Conservation (phyloP, 2,329 filamentous ascomycete species). For the Aspergillus carbonarius region DNA sequence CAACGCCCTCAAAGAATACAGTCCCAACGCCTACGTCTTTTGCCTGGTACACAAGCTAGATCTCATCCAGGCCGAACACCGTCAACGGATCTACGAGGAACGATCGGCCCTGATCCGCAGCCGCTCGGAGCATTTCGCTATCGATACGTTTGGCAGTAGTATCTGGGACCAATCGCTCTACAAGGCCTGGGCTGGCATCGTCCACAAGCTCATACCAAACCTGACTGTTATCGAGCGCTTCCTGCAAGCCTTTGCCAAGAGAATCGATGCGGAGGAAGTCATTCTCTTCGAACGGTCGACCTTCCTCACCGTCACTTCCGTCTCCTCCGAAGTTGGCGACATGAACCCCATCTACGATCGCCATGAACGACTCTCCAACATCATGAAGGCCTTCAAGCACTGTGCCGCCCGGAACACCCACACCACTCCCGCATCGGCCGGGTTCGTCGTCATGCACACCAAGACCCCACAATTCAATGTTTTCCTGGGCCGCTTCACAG, state of each 20-base stretch:
- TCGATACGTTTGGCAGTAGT: slow-evolving; percentile 89
- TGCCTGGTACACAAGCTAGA: slow-evolving; percentile 99
- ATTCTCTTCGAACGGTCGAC: slow-evolving; percentile 94
- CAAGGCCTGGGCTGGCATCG: slow-evolving; percentile 97
- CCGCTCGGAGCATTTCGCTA: slow-evolving; percentile 69
- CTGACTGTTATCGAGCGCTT: slow-evolving; percentile 83
- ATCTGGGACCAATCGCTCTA: slow-evolving; percentile 99
- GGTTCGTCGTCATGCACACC: slow-evolving; percentile 49
- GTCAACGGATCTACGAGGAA: slow-evolving; percentile 80
- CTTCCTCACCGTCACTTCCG: slow-evolving; percentile 92
- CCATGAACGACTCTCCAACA: slow-evolving; percentile 92
- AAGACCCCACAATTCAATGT: slow-evolving; percentile 73
- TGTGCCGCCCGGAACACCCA: slow-evolving; percentile 50
- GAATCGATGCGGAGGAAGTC: slow-evolving; percentile 90
- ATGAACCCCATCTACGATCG: slow-evolving; percentile 88
- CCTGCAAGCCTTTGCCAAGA: slow-evolving; percentile 74
- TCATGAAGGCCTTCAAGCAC: slow-evolving; percentile 98
- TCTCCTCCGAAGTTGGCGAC: slow-evolving; percentile 71
- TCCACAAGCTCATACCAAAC: slow-evolving; percentile 96
- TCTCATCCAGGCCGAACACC: slow-evolving; percentile 76
- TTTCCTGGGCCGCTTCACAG: slow-evolving; percentile 93
- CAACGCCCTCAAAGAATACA: slow-evolving; percentile 82
- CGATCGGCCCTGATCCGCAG: slow-evolving; percentile 73
- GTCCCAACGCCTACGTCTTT: slow-evolving; percentile 78
- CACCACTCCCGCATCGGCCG: slow-evolving; percentile 43